phyloP scores from a whole-genome alignment of 768 basidiomycete species.

The Xerocomellus chrysenteron region DNA sequence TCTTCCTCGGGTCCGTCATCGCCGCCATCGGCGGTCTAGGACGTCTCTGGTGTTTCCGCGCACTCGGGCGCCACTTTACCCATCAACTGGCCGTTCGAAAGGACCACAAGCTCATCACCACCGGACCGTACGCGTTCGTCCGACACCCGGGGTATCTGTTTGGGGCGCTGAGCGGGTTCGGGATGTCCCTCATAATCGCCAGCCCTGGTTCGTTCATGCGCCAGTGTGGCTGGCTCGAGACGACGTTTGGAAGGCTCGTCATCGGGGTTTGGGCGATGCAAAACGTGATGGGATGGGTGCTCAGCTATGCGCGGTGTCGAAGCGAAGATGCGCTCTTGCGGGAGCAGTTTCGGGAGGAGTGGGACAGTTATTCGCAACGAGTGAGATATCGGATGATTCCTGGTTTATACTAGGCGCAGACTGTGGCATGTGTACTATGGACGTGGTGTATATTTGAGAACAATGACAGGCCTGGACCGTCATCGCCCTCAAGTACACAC shows the following conservation, averaged over 20 bases:
- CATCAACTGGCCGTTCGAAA: conserved; percentile 33
- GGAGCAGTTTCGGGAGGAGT: conserved; percentile 21
- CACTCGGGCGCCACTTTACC: conserved; percentile 36
- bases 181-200: conserved; percentile 32
- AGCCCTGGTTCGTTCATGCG: conserved; percentile 30
- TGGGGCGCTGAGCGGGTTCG: conserved; percentile 22
- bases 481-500: too few relatives aligned
- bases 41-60: conserved; percentile 37
- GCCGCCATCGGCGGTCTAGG: conserved; percentile 31
- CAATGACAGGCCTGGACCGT: neutral
- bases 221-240: conserved; percentile 29
- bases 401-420: conserved; percentile 17
- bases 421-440: neutral
- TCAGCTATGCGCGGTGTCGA: conserved; percentile 28
- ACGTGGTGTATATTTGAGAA: neutral
- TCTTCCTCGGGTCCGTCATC: conserved; percentile 31
- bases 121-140: conserved; percentile 36
- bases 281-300: conserved; percentile 22
- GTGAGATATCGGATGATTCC: conserved; percentile 32
- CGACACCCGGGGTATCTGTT: conserved; percentile 38
- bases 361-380: conserved; percentile 21
- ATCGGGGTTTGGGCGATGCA: conserved; percentile 32
- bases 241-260: conserved; percentile 12
- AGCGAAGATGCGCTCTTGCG: conserved; percentile 28
- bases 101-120: conserved; percentile 32